Percentiles rank a stretch among this genome's conserved stretches.
phyloP scores from a whole-genome alignment of 1,139 yeast genomes.

The Protomyces pachydermus region DNA sequence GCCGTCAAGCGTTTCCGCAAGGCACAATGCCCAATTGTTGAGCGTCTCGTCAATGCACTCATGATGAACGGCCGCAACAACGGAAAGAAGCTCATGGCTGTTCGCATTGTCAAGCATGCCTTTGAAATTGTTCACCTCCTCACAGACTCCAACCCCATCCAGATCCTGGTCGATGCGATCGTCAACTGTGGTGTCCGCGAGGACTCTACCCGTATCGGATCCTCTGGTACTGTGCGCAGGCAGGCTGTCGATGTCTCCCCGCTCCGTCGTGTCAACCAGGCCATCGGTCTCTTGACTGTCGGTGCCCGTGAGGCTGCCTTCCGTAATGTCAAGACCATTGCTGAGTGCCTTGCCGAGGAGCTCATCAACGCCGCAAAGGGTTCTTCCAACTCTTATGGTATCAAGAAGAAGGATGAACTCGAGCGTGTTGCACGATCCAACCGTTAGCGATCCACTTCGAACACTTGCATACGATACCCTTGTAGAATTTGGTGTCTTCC shows the following conservation, averaged over 20 bases:
- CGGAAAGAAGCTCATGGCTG: slow-evolving; percentile 99
- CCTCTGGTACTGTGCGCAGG: slow-evolving; percentile 99
- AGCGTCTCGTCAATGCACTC: slow-evolving; percentile 98
- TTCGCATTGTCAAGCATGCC: slow-evolving; percentile 98
- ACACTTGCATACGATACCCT: neutral
- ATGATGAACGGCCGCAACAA: slow-evolving; percentile 99
- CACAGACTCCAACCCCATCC: slow-evolving; percentile 99
- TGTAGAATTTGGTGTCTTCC: neutral
- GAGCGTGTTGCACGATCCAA: slow-evolving; percentile 99
- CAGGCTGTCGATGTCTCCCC: slow-evolving; percentile 99
- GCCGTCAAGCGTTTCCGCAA: slow-evolving; percentile 99
- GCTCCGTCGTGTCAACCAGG: slow-evolving; percentile 99
- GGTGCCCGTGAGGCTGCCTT: slow-evolving; percentile 99
- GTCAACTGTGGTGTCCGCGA: slow-evolving; percentile 99
- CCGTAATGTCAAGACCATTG: slow-evolving; percentile 99
- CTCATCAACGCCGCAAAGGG: slow-evolving; percentile 99
- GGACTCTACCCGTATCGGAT: slow-evolving; percentile 99
- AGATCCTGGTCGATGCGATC: slow-evolving; percentile 97
- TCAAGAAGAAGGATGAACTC: slow-evolving; percentile 99
- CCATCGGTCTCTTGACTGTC: slow-evolving; percentile 93
- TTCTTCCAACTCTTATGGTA: slow-evolving; percentile 99
- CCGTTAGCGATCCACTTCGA: slow-evolving; percentile 57
- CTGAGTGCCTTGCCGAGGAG: slow-evolving; percentile 99
- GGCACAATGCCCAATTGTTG: slow-evolving; percentile 99
- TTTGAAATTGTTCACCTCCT: slow-evolving; percentile 75